Evolutionary conservation across 352 stramenopile genomes (phyloP).

Genomic region (Hyaloperonospora arabidopsidis): DNA sequence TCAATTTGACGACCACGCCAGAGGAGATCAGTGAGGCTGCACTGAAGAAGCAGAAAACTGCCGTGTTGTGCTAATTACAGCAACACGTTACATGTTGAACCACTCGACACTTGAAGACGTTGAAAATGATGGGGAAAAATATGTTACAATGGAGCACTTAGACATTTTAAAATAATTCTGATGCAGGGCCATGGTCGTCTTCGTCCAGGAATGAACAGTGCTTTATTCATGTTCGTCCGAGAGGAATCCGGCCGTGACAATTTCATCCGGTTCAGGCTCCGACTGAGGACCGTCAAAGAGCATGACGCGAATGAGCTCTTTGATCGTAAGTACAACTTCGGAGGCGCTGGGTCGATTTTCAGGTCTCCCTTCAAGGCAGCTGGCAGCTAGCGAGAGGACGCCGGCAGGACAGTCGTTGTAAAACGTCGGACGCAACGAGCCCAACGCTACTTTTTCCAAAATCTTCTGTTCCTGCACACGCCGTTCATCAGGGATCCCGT

Average conservation of each 20-base stretch:
- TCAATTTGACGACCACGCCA: conserved; percentile 9
- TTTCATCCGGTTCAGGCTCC: conserved; percentile 23
- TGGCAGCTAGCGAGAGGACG: conserved; percentile 34
- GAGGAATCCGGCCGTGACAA: conserved; percentile 26
- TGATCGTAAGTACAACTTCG: conserved; percentile 34
- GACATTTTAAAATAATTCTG: conserved; percentile 3
- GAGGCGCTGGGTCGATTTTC: conserved; percentile 35
- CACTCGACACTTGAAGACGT: background rate
- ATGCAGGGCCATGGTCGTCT: conserved; percentile 9
- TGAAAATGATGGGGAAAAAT: background rate
- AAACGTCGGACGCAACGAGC: conserved; percentile 38
- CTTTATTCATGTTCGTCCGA: conserved; percentile 8
- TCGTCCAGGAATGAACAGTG: background rate
- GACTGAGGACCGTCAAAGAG: conserved; percentile 9
- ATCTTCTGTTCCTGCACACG: conserved; percentile 38
- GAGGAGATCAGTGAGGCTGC: conserved; percentile 19
- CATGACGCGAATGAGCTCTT: conserved; percentile 28
- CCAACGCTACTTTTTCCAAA: conserved; percentile 31
- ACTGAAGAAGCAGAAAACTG: conserved; percentile 37
- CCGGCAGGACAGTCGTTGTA: conserved; percentile 40
- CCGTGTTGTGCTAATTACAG: background rate
- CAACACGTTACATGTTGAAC: no score
- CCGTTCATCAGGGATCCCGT: conserved; percentile 23
- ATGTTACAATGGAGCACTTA: conserved; percentile 1
- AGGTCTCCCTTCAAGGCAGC: conserved; percentile 37